A percentile compares a stretch with the other conserved stretches of the same genome.
phyloP scores from a whole-genome alignment of 805 yeast species.

The Candida tibetensis region DNA sequence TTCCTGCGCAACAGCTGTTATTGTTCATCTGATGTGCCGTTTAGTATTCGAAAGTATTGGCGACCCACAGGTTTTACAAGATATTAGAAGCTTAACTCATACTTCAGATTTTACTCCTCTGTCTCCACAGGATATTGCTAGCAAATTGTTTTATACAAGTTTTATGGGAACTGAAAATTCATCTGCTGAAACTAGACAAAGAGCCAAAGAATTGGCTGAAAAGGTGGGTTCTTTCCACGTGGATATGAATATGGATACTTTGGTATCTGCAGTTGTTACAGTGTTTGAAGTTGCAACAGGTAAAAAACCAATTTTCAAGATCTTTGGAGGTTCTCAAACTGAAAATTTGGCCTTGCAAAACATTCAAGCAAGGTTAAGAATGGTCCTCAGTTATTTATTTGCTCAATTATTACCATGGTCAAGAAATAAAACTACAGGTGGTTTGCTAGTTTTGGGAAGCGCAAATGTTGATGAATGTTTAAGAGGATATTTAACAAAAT shows the following conservation, averaged over 20 bases:
- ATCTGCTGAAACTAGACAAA: conserved; percentile 75
- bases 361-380: conserved; percentile 92
- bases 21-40: conserved; percentile 92
- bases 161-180: conserved; percentile 97
- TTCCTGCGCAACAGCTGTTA: conserved; percentile 94
- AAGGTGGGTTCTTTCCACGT: conserved; percentile 86
- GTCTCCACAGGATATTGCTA: conserved; percentile 73
- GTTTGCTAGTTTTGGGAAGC: conserved; percentile 86
- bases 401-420: conserved; percentile 97
- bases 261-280: conserved; percentile 69
- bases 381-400: conserved; percentile 91
- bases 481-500: conserved; percentile 93
- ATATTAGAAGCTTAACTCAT: conserved; percentile 68
- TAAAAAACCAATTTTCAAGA: conserved; percentile 79
- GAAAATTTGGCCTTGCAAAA: conserved; percentile 95
- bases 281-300: conserved; percentile 90
- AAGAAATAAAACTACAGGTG: conserved; percentile 66
- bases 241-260: conserved; percentile 85
- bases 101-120: conserved; percentile 61
- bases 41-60: conserved; percentile 69
- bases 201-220: conserved; percentile 75
- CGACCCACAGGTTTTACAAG: conserved; percentile 70
- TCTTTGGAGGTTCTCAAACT: conserved; percentile 88
- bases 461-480: conserved; percentile 97
- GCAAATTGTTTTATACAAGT: conserved; percentile 77